Conservation (phyloP, 805 yeast genomes). For the Yarrowia sp. region DNA sequence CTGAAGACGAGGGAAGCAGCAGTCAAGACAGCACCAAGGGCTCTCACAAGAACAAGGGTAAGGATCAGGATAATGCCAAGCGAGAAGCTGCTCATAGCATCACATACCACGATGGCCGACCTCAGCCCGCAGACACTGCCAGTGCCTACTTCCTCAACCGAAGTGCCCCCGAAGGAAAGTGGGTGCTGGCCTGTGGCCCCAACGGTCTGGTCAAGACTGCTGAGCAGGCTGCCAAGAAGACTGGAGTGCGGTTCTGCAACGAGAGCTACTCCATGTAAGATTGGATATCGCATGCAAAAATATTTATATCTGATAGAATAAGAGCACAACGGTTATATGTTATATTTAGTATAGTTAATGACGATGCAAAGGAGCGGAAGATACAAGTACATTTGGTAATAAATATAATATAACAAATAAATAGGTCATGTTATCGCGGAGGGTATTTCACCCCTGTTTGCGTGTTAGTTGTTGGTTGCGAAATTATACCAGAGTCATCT, state of each 20-base stretch:
- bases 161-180: slow-evolving; percentile 48
- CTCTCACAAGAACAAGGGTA: slow-evolving; percentile 35
- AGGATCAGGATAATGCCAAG: slow-evolving; percentile 29
- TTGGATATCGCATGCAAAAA: slow-evolving; percentile 4
- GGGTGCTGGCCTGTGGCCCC: slow-evolving; percentile 93
- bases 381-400: no score
- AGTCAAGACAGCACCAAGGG: slow-evolving; percentile 4
- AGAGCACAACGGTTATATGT: not conserved
- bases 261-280: slow-evolving; percentile 43
- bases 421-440: not conserved
- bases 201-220: slow-evolving; percentile 73
- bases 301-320: slow-evolving; percentile 26
- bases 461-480: no score
- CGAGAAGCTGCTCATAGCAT: not conserved
- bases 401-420: not conserved
- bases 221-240: slow-evolving; percentile 76
- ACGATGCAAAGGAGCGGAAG: no score
- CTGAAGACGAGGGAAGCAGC: slow-evolving; percentile 31
- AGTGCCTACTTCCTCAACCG: slow-evolving; percentile 36
- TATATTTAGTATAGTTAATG: not conserved
- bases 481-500: not conserved
- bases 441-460: no score
- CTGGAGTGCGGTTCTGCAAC: slow-evolving; percentile 54
- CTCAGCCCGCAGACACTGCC: slow-evolving; percentile 43
- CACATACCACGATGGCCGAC: slow-evolving; percentile 13